Evolutionary conservation across 768 basidiomycete species (phyloP).

Genomic region (Rhodotorula toruloides): DNA sequence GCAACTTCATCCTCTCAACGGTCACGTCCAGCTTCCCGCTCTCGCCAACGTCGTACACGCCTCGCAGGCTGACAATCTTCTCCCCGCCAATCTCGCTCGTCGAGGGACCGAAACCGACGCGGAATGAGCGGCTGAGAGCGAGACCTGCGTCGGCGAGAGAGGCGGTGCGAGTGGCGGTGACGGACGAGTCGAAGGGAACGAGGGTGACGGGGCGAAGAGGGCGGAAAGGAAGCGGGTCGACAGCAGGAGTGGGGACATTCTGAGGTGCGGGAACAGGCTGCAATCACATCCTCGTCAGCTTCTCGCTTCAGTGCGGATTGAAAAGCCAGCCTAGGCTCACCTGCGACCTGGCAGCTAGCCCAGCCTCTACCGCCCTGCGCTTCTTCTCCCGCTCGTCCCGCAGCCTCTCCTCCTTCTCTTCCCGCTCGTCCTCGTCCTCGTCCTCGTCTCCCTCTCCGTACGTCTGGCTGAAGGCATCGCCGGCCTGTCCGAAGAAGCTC

Average conservation of each 20-base stretch:
- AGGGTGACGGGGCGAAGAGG: slow-evolving; percentile 28
- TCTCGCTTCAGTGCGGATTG: too few relatives aligned
- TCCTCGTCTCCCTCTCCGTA: neutral
- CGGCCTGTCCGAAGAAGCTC: slow-evolving; percentile 57
- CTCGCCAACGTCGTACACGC: neutral
- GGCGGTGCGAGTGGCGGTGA: slow-evolving; percentile 61
- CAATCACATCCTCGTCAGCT: too few relatives aligned
- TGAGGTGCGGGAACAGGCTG: slow-evolving; percentile 16
- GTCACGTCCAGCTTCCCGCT: neutral
- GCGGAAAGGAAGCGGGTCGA: slow-evolving; percentile 34
- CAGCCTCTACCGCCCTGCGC: slow-evolving; percentile 6
- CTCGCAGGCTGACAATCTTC: slow-evolving; percentile 52
- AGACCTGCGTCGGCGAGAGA: slow-evolving; percentile 74
- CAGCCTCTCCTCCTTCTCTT: neutral
- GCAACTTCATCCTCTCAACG: slow-evolving; percentile 11
- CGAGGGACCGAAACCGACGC: slow-evolving; percentile 90
- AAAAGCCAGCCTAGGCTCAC: too few relatives aligned
- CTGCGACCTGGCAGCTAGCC: neutral
- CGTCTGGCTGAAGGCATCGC: neutral
- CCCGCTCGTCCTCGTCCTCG: neutral
- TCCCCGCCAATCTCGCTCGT: too few relatives aligned
- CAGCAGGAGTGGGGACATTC: slow-evolving; percentile 19
- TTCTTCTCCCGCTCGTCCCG: slow-evolving; percentile 3
- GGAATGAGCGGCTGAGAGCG: slow-evolving; percentile 76
- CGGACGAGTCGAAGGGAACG: slow-evolving; percentile 51